Evolutionary conservation across 2,329 filamentous ascomycete genomes (phyloP), one percentile per base, ranked within the genome.

Genomic region (Fusarium sp.): DNA sequence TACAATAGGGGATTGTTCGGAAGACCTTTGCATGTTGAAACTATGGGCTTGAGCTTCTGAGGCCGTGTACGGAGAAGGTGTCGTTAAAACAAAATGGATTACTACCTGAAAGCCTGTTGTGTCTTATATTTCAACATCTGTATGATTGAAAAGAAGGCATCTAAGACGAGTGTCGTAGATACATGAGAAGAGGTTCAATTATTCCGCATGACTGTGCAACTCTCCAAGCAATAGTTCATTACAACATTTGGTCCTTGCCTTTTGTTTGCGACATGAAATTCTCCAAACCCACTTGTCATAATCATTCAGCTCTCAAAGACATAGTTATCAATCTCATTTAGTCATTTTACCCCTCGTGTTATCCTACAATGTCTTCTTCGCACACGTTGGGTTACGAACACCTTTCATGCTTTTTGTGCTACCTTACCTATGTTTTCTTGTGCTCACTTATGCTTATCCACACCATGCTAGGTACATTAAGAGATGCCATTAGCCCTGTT

Each of bases 111-210:
- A 29, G 27, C 27, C 27, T 29, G 3, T 29, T 29, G 3, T 29
- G 27, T 29, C 1, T 29, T 29, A 29, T 29, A 29, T 29, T 29
- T 29, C 27, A 29, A 9, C 3, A 29, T 7, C 16, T 0, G 7
- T 37, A 16, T 37, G 1, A 16, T 37, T 2, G 7, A 37, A 37
- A 18, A 37, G 1, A 37, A 35, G 34, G 14, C 16, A 22, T n/a
- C 11, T 4, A 14, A 42, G 40, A 42, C 20, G 6, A 42, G 40
- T 7, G 6, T 3, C 5, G 2, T 6, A 45, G 40, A 22, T 16
- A 13, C 6, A 45, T 9, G 0, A 13, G n/a, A 7, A 42, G 4
- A 22, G 5, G 3, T 16, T 4, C 0, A 22, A 2, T 14, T 14
- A 4, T 45, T 6, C 40, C 11, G 11, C 3, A 14, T 20, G 40